Conservation (phyloP, 2,329 filamentous ascomycete genomes). For the Aspergillus sp. region DNA sequence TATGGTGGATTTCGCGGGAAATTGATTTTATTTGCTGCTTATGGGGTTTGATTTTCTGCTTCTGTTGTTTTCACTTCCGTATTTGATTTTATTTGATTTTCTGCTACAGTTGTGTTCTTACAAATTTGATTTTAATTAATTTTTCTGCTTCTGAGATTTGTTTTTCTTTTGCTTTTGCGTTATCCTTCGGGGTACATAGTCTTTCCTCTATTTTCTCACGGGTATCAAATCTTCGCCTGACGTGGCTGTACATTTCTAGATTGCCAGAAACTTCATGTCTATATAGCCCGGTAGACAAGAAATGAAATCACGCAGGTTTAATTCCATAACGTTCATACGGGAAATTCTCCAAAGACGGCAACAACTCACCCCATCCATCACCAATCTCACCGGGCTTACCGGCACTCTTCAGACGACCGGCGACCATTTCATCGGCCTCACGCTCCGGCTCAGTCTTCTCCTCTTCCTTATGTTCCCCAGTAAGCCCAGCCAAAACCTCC, state of each 20-base stretch:
- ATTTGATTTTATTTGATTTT: no score
- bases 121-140: neutral
- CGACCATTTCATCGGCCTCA: slow-evolving; percentile 43
- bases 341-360: slow-evolving; percentile 59
- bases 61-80: no score
- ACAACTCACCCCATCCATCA: slow-evolving; percentile 62
- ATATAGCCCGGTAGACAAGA: neutral
- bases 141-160: neutral
- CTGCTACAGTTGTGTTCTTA: no score
- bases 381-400: slow-evolving; percentile 57
- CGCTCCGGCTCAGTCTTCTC: slow-evolving; percentile 46
- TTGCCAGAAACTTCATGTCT: neutral
- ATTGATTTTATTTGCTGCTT: no score
- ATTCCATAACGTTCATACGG: slow-evolving; percentile 64
- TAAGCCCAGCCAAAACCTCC: slow-evolving; percentile 80
- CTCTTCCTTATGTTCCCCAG: slow-evolving; percentile 66
- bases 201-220: neutral
- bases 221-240: neutral
- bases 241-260: neutral
- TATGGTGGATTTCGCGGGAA: neutral
- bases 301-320: slow-evolving; percentile 23
- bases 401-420: slow-evolving; percentile 40
- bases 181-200: neutral
- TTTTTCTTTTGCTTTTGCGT: neutral
- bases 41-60: no score